Base-by-base conservation (phyloP, 345 rosid species). In the Lepidium aucheri region DNA sequence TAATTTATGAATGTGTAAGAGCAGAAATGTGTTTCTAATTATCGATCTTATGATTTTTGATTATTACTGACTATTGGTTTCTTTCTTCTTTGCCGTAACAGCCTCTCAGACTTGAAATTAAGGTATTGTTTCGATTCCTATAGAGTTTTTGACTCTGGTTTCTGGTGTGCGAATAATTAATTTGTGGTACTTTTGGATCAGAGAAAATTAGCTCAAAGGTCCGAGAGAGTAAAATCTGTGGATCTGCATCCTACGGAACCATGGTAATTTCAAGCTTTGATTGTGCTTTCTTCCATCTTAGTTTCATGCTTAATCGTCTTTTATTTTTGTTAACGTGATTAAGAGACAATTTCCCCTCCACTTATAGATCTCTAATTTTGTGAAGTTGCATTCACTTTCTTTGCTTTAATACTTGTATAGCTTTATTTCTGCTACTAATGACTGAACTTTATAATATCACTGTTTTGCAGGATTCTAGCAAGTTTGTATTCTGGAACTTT, bases 241-340 rank as follows among this genome's bases (percentile, higher is more conserved):
- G 88, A 87, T 75, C 79, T 87, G 11, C 95, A 85, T 68, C 87
- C 86, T 10, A 82, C 84, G 16, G 79, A 87, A 70, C 89, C 95
- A 87, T 83, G 90, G 94, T 87, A 68, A 72, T 36, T 69, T 47
- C 34, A 9, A 33, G 15, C 20, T 57, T 56, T 56, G 18, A 4
- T 8, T 26, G 12, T 1, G n/a, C 17, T 49, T 6, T 40, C 50
- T n/a, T 8, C 35, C 36, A 54, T 35, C 32, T 47, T 43, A 16
- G 47, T 14, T 34, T 34, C 60, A 56, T 39, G 16, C 3, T 35
- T 33, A 44, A 54, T 55, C 18, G 12, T 67, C 5, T 4, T 58
- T 9, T 12, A 28, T 60, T 38, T 36, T 39, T 11, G n/a, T 28
- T 70, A 5, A 46, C 1, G 34, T 7, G 24, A 45, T 9, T 16